Evolutionary conservation across 495 filamentous ascomycete genomes (phyloP).

Genomic region (Penicillium flavigenum): DNA sequence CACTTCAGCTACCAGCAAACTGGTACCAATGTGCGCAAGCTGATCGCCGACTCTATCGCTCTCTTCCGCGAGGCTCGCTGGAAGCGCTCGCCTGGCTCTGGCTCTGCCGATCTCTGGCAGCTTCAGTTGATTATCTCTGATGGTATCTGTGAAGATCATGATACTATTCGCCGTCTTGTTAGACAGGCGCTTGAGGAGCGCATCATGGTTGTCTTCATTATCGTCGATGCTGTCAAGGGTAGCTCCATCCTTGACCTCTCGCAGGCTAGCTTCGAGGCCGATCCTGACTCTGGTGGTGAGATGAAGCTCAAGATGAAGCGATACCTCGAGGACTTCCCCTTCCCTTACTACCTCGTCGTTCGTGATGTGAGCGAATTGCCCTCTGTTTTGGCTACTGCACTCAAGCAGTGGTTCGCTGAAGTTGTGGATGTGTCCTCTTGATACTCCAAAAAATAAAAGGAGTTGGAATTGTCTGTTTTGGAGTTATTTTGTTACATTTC

Average conservation of each 20-base stretch:
- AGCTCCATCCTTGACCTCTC: conserved; percentile 77
- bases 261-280: conserved; percentile 71
- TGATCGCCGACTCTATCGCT: conserved; percentile 73
- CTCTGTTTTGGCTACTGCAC: conserved; percentile 76
- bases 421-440: conserved; percentile 63
- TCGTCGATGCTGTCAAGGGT: conserved; percentile 76
- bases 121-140: conserved; percentile 89
- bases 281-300: conserved; percentile 52
- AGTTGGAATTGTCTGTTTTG: conserved; percentile 13
- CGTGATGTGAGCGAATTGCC: conserved; percentile 88
- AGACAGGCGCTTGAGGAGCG: conserved; percentile 85
- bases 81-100: conserved; percentile 53
- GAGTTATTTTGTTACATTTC: conserved; percentile 20
- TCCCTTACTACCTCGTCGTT: conserved; percentile 93
- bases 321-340: conserved; percentile 94
- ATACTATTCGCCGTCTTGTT: conserved; percentile 74
- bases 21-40: conserved; percentile 76
- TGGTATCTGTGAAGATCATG: conserved; percentile 87
- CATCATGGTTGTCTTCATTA: conserved; percentile 97
- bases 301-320: conserved; percentile 74
- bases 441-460: conserved; percentile 18
- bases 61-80: conserved; percentile 76
- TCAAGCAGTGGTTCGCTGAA: conserved; percentile 97
- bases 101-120: conserved; percentile 86
- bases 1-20: conserved; percentile 83